phyloP scores from a whole-genome alignment of 352 stramenopile genomes.

The Pythium scleroteichum region DNA sequence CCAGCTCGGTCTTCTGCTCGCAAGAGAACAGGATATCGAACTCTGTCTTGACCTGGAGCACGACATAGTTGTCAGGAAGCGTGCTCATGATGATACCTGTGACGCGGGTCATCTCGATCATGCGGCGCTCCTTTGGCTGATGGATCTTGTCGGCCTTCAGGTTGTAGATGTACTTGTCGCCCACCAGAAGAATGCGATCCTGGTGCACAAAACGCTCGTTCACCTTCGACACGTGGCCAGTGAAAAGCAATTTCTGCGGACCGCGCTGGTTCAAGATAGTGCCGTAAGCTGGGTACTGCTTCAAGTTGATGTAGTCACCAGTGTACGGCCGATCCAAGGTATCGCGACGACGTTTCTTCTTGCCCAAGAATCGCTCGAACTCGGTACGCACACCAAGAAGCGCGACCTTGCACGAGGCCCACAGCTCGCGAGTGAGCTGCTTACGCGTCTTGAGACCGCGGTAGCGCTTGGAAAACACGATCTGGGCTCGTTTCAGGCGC shows the following conservation, averaged over 20 bases:
- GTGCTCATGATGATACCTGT: slow-evolving; percentile 71
- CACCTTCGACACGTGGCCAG: slow-evolving; percentile 72
- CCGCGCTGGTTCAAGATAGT: slow-evolving; percentile 62
- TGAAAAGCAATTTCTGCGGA: slow-evolving; percentile 71
- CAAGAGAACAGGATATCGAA: slow-evolving; percentile 69
- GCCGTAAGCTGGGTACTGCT: slow-evolving; percentile 64
- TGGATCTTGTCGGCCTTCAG: slow-evolving; percentile 84
- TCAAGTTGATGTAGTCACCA: slow-evolving; percentile 80
- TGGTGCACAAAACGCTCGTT: slow-evolving; percentile 86
- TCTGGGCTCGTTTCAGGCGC: slow-evolving; percentile 57
- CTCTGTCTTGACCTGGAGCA: slow-evolving; percentile 76
- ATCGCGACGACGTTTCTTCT: slow-evolving; percentile 86
- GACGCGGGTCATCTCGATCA: slow-evolving; percentile 63
- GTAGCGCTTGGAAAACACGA: slow-evolving; percentile 79
- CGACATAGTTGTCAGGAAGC: slow-evolving; percentile 80
- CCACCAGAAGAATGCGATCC: slow-evolving; percentile 72
- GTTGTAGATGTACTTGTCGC: slow-evolving; percentile 78
- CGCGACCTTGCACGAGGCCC: slow-evolving; percentile 68
- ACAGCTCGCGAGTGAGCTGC: slow-evolving; percentile 65
- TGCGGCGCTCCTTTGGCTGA: slow-evolving; percentile 77
- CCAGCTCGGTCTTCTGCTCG: slow-evolving; percentile 81
- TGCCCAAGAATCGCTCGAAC: slow-evolving; percentile 81
- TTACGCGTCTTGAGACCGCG: slow-evolving; percentile 75
- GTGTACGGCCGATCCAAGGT: slow-evolving; percentile 73
- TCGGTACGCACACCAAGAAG: slow-evolving; percentile 79